A percentile compares a stretch with the other conserved stretches of the same genome.
Evolutionary conservation across 495 filamentous ascomycete genomes (phyloP).

Genomic region (Podospora fimiseda): DNA sequence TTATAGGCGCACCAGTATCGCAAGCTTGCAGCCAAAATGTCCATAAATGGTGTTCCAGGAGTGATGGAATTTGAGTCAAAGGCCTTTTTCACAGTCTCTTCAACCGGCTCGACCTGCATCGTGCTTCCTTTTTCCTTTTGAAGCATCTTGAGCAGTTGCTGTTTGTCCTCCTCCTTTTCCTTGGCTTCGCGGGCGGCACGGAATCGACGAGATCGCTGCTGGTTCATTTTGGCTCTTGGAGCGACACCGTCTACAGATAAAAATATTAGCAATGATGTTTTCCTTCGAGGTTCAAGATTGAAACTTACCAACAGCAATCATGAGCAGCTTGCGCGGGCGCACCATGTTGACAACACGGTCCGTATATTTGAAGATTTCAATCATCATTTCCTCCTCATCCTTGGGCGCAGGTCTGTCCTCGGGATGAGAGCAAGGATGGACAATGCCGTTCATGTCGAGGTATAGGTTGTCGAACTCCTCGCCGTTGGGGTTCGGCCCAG

Average conservation of each 20-base stretch:
- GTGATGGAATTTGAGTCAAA: slow-evolving; percentile 99
- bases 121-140: slow-evolving; percentile 61
- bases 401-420: slow-evolving; percentile 86
- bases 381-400: slow-evolving; percentile 98
- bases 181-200: slow-evolving; percentile 89
- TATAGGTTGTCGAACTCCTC: slow-evolving; percentile 98
- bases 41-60: slow-evolving; percentile 98
- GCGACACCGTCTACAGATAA: slow-evolving; percentile 72
- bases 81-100: slow-evolving; percentile 74
- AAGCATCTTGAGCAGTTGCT: slow-evolving; percentile 75
- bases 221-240: slow-evolving; percentile 94
- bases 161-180: slow-evolving; percentile 88
- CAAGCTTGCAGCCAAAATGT: slow-evolving; percentile 83
- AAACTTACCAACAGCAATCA: slow-evolving; percentile 91
- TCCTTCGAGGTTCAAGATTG: not conserved
- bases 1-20: slow-evolving; percentile 97
- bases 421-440: slow-evolving; percentile 97
- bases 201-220: slow-evolving; percentile 87
- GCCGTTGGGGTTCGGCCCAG: slow-evolving; percentile 88
- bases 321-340: slow-evolving; percentile 85
- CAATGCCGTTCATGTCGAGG: slow-evolving; percentile 99
- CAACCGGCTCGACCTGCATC: slow-evolving; percentile 52
- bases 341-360: slow-evolving; percentile 98
- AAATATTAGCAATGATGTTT: slow-evolving; percentile 27
- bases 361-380: slow-evolving; percentile 94